A percentile compares a stretch with the other conserved stretches of the same genome.
Conservation (phyloP, 139 green algal species). For the Zygnema cylindricum region DNA sequence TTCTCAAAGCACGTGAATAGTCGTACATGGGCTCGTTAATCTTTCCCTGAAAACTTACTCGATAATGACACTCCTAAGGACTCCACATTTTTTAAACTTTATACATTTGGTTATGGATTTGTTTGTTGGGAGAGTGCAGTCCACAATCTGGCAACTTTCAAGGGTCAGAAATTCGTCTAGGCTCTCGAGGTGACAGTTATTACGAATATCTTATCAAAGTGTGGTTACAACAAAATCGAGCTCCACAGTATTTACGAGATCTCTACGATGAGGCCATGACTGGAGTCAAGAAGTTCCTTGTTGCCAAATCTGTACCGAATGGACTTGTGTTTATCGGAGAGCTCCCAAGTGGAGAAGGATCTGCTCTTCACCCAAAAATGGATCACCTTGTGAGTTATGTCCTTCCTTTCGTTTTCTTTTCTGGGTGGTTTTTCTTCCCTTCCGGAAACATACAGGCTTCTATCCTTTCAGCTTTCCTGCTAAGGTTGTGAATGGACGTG, state of each 20-base stretch:
- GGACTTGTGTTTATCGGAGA: constrained; percentile 72
- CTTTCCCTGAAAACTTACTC: too few species aligned
- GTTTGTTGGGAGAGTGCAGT: not conserved
- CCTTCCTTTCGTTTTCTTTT: too few species aligned
- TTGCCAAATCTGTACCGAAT: constrained; percentile 55
- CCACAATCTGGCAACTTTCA: constrained; percentile 60
- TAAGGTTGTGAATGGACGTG: too few species aligned
- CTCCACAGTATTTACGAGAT: constrained; percentile 39
- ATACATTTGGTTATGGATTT: too few species aligned
- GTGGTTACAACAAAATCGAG: constrained; percentile 62
- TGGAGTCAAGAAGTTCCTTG: constrained; percentile 74
- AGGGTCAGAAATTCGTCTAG: constrained; percentile 60
- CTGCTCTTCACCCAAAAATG: constrained; percentile 63
- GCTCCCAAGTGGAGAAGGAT: not conserved
- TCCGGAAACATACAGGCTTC: too few species aligned
- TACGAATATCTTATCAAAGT: constrained; percentile 85
- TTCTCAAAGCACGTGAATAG: too few species aligned
- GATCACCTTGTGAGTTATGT: constrained; percentile 74
- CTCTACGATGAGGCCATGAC: constrained; percentile 75
- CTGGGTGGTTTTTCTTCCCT: too few species aligned
- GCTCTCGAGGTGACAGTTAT: constrained; percentile 78
- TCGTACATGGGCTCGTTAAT: too few species aligned
- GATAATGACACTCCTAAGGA: too few species aligned
- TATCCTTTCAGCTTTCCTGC: too few species aligned
- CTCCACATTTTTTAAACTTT: too few species aligned